phyloP scores from a whole-genome alignment of 2,329 filamentous ascomycete species.

The Teratosphaeria zuluensis region DNA sequence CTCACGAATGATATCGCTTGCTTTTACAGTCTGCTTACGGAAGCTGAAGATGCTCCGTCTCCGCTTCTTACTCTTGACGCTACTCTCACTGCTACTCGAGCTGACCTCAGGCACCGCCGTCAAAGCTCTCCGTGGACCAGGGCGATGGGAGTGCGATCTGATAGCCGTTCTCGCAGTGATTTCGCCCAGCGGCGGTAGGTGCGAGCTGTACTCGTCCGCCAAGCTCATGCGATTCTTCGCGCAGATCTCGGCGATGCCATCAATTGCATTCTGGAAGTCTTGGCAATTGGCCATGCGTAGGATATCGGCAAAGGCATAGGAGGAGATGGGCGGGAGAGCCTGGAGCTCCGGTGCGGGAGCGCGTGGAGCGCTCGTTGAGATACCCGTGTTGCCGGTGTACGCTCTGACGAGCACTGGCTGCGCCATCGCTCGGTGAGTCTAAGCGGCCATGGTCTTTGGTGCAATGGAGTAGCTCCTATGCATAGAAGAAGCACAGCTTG shows the following conservation, averaged over 20 bases:
- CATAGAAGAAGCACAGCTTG: no score
- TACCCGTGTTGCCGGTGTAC: constrained; percentile 4
- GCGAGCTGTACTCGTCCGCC: constrained; percentile 53
- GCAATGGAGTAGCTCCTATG: neutral
- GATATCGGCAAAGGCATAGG: constrained; percentile 24
- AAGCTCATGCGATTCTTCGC: constrained; percentile 51
- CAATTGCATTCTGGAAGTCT: constrained; percentile 48
- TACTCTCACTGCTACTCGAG: constrained; percentile 32
- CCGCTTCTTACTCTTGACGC: constrained; percentile 15
- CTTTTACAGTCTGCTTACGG: constrained; percentile 8
- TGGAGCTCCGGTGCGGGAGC: constrained; percentile 5
- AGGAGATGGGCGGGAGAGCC: constrained; percentile 22
- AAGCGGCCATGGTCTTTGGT: neutral
- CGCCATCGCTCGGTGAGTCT: neutral
- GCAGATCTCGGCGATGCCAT: constrained; percentile 55
- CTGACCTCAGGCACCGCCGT: constrained; percentile 40
- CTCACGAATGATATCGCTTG: constrained; percentile 3
- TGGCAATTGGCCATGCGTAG: constrained; percentile 35
- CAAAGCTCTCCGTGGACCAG: constrained; percentile 27
- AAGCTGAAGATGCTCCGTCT: constrained; percentile 16
- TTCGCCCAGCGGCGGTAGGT: constrained; percentile 52
- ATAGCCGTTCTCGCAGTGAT: constrained; percentile 29
- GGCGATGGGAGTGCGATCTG: constrained; percentile 5
- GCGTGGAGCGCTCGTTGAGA: neutral
- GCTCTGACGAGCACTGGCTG: constrained; percentile 9